A percentile compares a stretch with the other conserved stretches of the same genome.
phyloP scores from a whole-genome alignment of 2,329 filamentous ascomycete species.

The Calonectria hongkongensis region DNA sequence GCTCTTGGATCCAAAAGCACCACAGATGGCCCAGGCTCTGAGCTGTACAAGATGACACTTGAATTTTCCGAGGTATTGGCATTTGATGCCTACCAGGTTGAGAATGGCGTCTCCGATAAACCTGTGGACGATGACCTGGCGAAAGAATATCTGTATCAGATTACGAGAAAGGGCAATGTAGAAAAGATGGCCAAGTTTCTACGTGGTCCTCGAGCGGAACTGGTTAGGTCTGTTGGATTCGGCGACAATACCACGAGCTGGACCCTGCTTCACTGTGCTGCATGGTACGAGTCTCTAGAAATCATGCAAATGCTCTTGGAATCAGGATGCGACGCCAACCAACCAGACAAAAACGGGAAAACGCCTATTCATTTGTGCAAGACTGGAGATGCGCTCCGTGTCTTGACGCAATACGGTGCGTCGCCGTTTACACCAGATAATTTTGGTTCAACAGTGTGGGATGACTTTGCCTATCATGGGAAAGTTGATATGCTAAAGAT shows the following conservation, averaged over 20 bases:
- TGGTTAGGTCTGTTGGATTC: background rate
- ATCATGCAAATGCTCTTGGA: constrained; percentile 2
- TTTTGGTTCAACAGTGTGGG: background rate
- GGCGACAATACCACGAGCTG: background rate
- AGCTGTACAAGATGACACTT: background rate
- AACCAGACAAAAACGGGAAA: background rate
- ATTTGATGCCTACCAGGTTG: background rate
- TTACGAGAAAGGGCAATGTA: background rate
- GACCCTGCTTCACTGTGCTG: background rate
- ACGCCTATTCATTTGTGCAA: background rate
- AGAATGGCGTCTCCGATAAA: background rate
- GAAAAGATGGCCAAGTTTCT: background rate
- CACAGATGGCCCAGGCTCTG: background rate
- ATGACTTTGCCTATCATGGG: background rate
- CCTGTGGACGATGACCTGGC: constrained; percentile 1
- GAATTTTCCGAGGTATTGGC: constrained; percentile 3
- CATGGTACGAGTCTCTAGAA: constrained; percentile 1
- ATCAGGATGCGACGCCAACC: background rate
- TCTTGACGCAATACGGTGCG: background rate
- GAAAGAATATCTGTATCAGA: constrained; percentile 4
- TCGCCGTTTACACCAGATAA: constrained; percentile 6
- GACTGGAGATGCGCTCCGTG: background rate
- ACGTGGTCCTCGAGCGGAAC: background rate
- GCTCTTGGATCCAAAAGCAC: background rate
- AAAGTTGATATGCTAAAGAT: background rate